Evolutionary conservation across 139 green algal genomes (phyloP).

Genomic region (Dunaliella primolecta): DNA sequence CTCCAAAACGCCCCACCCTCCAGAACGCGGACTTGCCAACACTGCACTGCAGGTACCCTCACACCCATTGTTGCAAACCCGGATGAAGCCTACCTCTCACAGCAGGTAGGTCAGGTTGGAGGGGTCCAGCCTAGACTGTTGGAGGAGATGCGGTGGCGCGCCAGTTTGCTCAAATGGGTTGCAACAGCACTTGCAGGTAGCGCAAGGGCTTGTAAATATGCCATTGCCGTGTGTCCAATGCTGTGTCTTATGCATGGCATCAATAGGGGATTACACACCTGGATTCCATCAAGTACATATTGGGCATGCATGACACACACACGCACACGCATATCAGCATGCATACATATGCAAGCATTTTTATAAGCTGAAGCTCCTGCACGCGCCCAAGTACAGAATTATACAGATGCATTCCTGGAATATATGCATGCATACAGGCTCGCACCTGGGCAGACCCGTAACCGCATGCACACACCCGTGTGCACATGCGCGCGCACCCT

Average conservation of each 20-base stretch:
- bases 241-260: background rate
- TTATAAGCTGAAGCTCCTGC: no score
- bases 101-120: conserved; percentile 46
- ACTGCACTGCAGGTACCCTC: conserved; percentile 82
- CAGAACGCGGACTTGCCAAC: background rate
- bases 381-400: no score
- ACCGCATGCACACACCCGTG: no score
- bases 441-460: no score
- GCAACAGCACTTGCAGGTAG: background rate
- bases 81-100: conserved; percentile 83
- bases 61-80: conserved; percentile 95
- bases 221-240: background rate
- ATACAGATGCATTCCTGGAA: no score
- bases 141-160: background rate
- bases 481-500: no score
- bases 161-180: background rate
- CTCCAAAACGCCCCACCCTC: background rate
- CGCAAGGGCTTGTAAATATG: background rate
- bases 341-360: no score
- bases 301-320: no score
- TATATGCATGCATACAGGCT: no score
- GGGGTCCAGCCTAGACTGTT: background rate
- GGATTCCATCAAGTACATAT: background rate
- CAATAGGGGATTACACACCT: background rate
- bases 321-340: no score